These are phyloP conservation scores for Ananas comosus DNA, from an alignment of 176 grass and related monocot species.

Conservation along the genomic window DNA sequence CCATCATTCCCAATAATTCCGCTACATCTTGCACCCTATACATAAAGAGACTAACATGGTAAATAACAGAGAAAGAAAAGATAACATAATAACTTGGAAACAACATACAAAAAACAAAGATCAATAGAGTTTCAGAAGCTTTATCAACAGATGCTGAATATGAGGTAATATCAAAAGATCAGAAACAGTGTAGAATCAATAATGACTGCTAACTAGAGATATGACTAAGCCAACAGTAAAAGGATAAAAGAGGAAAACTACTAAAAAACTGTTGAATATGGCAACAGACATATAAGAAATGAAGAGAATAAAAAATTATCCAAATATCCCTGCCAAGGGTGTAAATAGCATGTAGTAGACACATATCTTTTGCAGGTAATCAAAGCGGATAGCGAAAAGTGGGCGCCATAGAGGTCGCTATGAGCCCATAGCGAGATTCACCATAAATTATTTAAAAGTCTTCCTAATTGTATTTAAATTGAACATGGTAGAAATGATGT, in stretches of 20 bases:
- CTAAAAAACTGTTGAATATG: neutral
- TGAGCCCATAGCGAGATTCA: no score
- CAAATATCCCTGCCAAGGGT: no score
- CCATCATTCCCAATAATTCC: slow-evolving; percentile 94
- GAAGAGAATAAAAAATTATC: neutral
- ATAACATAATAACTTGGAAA: neutral
- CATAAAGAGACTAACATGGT: slow-evolving; percentile 10
- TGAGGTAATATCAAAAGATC: neutral
- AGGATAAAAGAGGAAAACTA: neutral
- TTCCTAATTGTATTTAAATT: no score
- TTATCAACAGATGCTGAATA: neutral
- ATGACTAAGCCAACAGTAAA: neutral
- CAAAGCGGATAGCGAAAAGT: no score
- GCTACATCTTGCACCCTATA: slow-evolving; percentile 73
- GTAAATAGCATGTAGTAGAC: no score
- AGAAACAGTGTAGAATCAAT: neutral
- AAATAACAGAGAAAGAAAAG: neutral
- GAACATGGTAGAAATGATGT: no score
- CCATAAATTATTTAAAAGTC: no score
- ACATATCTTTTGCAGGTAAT: no score
- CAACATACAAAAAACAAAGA: neutral
- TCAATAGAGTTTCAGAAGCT: neutral
- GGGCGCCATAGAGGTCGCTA: no score
- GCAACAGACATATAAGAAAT: neutral
- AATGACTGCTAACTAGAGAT: neutral